Conservation (phyloP, 495 filamentous ascomycete species). For the Penicillium egyptiacum region DNA sequence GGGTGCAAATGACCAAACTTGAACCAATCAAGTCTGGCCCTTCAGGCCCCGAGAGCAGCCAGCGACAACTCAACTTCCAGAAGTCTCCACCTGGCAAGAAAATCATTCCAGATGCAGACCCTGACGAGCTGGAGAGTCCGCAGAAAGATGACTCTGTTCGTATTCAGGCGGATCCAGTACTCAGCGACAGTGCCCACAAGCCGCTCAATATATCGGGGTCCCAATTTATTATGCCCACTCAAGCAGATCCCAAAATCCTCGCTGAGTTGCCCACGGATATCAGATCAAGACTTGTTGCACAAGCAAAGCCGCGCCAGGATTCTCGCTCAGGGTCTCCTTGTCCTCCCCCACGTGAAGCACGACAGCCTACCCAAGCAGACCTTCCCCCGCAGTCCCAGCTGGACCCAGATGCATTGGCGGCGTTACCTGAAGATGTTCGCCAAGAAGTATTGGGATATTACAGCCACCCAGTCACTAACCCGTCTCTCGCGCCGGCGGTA, state of each 20-base stretch:
- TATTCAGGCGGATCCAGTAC: conserved; percentile 37
- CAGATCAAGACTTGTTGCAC: conserved; percentile 64
- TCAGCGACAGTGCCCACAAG: conserved; percentile 58
- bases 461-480: conserved; percentile 18
- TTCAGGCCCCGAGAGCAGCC: conserved; percentile 54
- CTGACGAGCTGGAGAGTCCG: conserved; percentile 65
- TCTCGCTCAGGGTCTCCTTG: conserved; percentile 33
- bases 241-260: conserved; percentile 71
- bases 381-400: conserved; percentile 58
- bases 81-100: conserved; percentile 37
- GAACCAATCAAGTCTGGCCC: conserved; percentile 65
- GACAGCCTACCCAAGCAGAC: conserved; percentile 15
- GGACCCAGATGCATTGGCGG: conserved; percentile 71
- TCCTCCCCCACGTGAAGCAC: conserved; percentile 24
- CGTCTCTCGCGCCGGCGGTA: conserved; percentile 24
- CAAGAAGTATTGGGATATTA: conserved; percentile 77
- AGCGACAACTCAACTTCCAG: conserved; percentile 62
- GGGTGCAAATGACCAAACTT: conserved; percentile 88
- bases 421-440: conserved; percentile 79
- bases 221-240: conserved; percentile 83
- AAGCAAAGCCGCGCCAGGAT: conserved; percentile 40
- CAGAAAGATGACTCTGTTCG: conserved; percentile 59
- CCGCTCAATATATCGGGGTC: conserved; percentile 78
- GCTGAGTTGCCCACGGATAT: conserved; percentile 80
- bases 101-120: conserved; percentile 36